Base-by-base conservation (phyloP, 148 eudicot genomes). In the Pharnaceum exiguum region DNA sequence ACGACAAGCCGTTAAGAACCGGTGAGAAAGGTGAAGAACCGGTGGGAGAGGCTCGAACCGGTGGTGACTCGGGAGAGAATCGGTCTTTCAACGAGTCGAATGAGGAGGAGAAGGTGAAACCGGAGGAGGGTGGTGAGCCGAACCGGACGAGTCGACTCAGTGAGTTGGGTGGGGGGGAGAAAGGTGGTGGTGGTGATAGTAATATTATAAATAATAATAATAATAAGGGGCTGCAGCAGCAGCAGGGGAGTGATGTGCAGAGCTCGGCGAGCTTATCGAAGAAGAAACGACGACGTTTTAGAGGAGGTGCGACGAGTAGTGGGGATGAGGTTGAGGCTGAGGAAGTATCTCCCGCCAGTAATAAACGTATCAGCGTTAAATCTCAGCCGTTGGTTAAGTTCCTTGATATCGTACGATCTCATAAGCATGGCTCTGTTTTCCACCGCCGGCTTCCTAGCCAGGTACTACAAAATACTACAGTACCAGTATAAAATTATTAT, bases 1-100 rank as follows among this genome's bases (percentile, higher is more conserved):
- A 55, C 33, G 30, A 45, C 36, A 49, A 64, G 51, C 59, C n/a
- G 7, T 15, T 6, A 0, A 12, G 16, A 43, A 45, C 43, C 56
- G 62, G 54, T 1, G 65, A 31, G 39, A 62, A 55, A 28, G 1
- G 33, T 9, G 43, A 9, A 7, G 69, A 52, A 37, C 65, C 62
- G 61, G 60, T 36, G 51, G 66, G 70, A 56, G 36, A 58, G 61
- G 42, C 40, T 8, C 24, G 40, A 23, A 5, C 5, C 36, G 53
- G 55, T 33, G 66, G 30, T 6, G 69, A 65, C 45, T 63, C 67
- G 63, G 75, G 47, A 10, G 78, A 69, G 59, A 51, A 69, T 65
- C 74, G 64, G 31, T 77, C 81, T 11, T 69, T 57, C 53, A 65
- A 77, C 74, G 81, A 77, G 74, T 77, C 81, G 10, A 77, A 65